Conservation (phyloP, 148 eudicot genomes). For the Nepenthes gracilis region DNA sequence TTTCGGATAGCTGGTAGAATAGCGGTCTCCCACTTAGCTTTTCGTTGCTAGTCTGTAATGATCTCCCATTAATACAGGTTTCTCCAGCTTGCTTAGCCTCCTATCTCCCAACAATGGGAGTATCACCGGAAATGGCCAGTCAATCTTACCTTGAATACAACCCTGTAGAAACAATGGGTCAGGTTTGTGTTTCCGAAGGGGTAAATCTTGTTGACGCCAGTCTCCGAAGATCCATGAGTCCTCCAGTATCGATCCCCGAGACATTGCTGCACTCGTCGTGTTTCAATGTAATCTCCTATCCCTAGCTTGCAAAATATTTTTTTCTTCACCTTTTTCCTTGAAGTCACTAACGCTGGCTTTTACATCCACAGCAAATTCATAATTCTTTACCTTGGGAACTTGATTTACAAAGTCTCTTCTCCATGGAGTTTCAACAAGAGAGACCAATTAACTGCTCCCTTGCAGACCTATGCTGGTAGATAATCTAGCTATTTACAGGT, state of each 20-base stretch:
- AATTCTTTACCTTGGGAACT: conserved; percentile 58
- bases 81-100: conserved; percentile 50
- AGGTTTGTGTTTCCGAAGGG: conserved; percentile 34
- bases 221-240: conserved; percentile 42
- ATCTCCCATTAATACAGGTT: conserved; percentile 24
- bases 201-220: conserved; percentile 27
- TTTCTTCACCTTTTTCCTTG: neutral
- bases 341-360: conserved; percentile 1
- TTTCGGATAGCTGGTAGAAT: no score
- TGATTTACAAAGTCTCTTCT: conserved; percentile 48
- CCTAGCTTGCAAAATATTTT: neutral
- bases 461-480: conserved; percentile 66
- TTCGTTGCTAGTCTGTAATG: no score
- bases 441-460: conserved; percentile 33
- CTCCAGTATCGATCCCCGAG: conserved; percentile 49
- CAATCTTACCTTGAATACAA: conserved; percentile 41
- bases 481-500: neutral
- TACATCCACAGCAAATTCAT: conserved; percentile 40
- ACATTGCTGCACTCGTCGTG: conserved; percentile 45
- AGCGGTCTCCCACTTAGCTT: no score
- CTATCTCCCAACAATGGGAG: conserved; percentile 36
- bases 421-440: conserved; percentile 61
- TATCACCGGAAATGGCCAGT: conserved; percentile 33
- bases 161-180: conserved; percentile 35
- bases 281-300: conserved; percentile 39